These are phyloP conservation scores for Kalaharituber pfeilii DNA, from an alignment of 2,329 filamentous ascomycete species.

Conservation along the genomic window DNA sequence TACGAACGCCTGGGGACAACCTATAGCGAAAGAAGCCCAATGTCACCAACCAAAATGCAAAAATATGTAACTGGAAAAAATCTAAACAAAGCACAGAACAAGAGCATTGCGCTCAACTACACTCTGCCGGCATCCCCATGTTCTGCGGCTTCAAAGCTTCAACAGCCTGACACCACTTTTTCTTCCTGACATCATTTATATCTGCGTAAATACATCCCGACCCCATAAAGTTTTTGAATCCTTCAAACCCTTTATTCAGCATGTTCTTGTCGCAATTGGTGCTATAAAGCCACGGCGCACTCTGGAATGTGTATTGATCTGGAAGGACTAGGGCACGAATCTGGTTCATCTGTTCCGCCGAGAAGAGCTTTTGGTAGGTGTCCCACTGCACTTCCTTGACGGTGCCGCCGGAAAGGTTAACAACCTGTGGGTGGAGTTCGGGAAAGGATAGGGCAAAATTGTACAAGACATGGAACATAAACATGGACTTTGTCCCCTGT, in stretches of 20 bases:
- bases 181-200: not conserved
- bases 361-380: not conserved
- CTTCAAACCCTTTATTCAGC: not conserved
- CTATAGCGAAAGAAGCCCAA: too few relatives aligned
- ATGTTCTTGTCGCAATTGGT: not conserved
- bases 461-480: conserved; percentile 35
- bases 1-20: too few relatives aligned
- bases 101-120: not conserved
- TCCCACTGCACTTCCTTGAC: not conserved
- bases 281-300: not conserved
- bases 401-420: not conserved
- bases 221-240: not conserved
- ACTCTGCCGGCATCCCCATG: not conserved
- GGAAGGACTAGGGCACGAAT: not conserved
- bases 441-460: not conserved
- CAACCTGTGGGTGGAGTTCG: not conserved
- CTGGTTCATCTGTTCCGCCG: not conserved
- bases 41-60: too few relatives aligned
- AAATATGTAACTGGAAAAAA: too few relatives aligned
- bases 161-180: not conserved
- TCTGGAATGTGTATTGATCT: not conserved
- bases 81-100: too few relatives aligned
- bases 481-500: conserved; percentile 56
- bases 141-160: not conserved
- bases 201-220: not conserved